Percentiles rank a stretch among this genome's conserved stretches.
phyloP scores from a whole-genome alignment of 2,329 filamentous ascomycete species.

The Fusarium sp. region DNA sequence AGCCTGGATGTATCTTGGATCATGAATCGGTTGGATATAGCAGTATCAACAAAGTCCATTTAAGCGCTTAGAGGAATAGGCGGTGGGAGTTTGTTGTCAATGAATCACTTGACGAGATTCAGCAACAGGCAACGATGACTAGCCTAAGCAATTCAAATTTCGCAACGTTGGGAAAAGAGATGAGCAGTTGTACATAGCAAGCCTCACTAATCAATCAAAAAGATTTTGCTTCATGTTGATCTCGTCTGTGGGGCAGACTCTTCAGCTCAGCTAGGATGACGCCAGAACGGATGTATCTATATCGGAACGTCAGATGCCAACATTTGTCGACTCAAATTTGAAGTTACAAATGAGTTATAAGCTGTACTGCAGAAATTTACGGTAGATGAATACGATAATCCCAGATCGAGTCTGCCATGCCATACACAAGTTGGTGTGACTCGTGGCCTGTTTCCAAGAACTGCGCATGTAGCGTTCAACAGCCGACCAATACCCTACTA shows the following conservation, averaged over 20 bases:
- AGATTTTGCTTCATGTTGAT: constrained; percentile 32
- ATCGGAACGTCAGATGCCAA: constrained; percentile 40
- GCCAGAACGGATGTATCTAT: constrained; percentile 40
- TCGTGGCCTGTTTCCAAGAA: constrained; percentile 25
- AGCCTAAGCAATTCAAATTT: constrained; percentile 16
- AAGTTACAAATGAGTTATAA: constrained; percentile 14
- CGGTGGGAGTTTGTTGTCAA: constrained; percentile 35
- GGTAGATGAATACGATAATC: constrained; percentile 1
- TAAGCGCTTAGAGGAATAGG: constrained; percentile 43
- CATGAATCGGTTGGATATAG: constrained; percentile 25
- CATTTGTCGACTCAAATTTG: constrained; percentile 4
- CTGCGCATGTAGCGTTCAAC: constrained; percentile 8
- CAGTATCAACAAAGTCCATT: constrained; percentile 23
- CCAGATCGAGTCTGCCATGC: constrained; percentile 4
- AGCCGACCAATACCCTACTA: constrained; percentile 6
- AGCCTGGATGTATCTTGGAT: constrained; percentile 42
- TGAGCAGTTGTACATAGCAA: constrained; percentile 13
- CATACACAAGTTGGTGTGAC: constrained; percentile 7
- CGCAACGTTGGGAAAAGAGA: constrained; percentile 18
- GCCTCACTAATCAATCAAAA: constrained; percentile 27
- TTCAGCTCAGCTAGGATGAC: constrained; percentile 38
- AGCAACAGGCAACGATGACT: constrained; percentile 1
- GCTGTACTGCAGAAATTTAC: neutral
- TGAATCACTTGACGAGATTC: constrained; percentile 5
- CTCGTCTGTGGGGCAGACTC: constrained; percentile 17